Evolutionary conservation across 495 filamentous ascomycete species (phyloP).

Genomic region (Penicillium canescens): DNA sequence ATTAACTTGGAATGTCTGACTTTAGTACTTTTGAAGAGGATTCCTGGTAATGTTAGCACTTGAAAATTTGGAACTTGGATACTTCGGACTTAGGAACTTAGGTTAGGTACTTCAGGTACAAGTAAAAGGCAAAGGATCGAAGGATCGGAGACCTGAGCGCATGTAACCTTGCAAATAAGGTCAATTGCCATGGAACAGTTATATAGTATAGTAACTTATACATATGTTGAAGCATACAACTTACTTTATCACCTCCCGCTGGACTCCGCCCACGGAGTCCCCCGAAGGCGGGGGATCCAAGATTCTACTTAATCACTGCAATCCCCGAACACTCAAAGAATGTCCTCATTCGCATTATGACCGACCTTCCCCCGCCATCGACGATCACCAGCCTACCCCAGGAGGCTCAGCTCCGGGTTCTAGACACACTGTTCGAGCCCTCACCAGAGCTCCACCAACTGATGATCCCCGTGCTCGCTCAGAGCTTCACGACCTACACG

Average conservation of each 20-base stretch:
- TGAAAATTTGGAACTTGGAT: too few species aligned
- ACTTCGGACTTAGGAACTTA: too few species aligned
- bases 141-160: too few species aligned
- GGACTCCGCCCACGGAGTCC: conserved; percentile 29
- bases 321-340: not conserved
- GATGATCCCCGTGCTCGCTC: conserved; percentile 64
- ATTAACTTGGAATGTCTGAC: not conserved
- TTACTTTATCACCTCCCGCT: conserved; percentile 3
- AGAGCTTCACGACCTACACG: conserved; percentile 61
- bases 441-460: conserved; percentile 72
- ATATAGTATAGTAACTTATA: not conserved
- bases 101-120: too few species aligned
- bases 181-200: too few species aligned
- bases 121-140: too few species aligned
- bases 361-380: conserved; percentile 51
- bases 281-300: conserved; percentile 29
- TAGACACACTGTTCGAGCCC: conserved; percentile 88
- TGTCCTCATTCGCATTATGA: conserved; percentile 14
- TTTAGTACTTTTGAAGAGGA: too few species aligned
- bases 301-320: conserved; percentile 11
- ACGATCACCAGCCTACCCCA: conserved; percentile 56
- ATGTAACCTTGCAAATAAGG: too few species aligned
- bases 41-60: too few species aligned
- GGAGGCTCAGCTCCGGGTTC: conserved; percentile 56
- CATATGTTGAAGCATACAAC: not conserved